A percentile compares a stretch with the other conserved stretches of the same genome.
Evolutionary conservation across 2,329 filamentous ascomycete species (phyloP).

Genomic region (Arthrinium phaeospermum): DNA sequence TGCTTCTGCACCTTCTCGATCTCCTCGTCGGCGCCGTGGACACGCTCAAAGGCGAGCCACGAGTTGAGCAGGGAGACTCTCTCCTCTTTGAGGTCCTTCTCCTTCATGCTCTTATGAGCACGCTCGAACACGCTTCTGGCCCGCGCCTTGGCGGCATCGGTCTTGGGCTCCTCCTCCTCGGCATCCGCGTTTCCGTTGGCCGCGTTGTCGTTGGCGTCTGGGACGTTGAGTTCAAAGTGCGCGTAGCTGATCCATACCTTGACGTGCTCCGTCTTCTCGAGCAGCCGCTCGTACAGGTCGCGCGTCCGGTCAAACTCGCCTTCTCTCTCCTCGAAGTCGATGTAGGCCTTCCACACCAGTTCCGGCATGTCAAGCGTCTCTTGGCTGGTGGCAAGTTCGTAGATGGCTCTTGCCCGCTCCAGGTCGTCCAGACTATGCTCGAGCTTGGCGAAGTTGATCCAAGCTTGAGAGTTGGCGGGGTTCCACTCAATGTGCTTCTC

Average conservation of each 20-base stretch:
- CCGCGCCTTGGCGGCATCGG: constrained; percentile 81
- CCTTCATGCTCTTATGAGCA: constrained; percentile 85
- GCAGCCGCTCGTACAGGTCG: constrained; percentile 83
- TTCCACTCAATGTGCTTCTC: constrained; percentile 96
- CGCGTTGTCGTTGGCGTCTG: constrained; percentile 69
- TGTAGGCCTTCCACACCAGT: constrained; percentile 96
- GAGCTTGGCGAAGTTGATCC: constrained; percentile 95
- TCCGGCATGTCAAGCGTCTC: constrained; percentile 94
- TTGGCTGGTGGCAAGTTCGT: constrained; percentile 86
- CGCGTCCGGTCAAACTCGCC: constrained; percentile 86
- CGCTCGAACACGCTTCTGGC: constrained; percentile 85
- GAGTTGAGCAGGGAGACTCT: constrained; percentile 89
- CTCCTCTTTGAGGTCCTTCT: constrained; percentile 90
- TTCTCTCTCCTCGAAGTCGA: constrained; percentile 97
- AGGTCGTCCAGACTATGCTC: constrained; percentile 90
- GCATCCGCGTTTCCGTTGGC: constrained; percentile 67
- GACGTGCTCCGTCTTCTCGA: constrained; percentile 96
- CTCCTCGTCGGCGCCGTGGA: constrained; percentile 77
- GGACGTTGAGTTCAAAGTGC: constrained; percentile 96
- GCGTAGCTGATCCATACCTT: constrained; percentile 99
- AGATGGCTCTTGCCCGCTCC: constrained; percentile 87
- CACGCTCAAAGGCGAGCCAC: constrained; percentile 91
- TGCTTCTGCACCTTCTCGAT: constrained; percentile 85
- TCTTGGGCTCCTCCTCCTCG: constrained; percentile 73
- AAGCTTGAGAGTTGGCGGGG: constrained; percentile 85